Evolutionary conservation across 306 rosid species (phyloP).

Genomic region (Sicyos edulis): DNA sequence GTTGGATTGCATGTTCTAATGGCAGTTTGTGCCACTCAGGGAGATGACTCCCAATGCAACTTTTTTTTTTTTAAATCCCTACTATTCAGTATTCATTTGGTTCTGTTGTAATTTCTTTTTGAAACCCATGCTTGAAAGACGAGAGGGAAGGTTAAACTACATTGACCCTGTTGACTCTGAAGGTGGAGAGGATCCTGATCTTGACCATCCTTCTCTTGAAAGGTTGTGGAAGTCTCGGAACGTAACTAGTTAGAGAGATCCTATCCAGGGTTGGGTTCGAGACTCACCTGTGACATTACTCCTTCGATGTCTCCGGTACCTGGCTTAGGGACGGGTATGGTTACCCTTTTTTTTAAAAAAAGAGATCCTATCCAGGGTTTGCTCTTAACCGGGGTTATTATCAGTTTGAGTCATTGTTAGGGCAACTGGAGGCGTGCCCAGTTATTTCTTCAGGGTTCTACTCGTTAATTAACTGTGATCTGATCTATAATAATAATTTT

Average conservation of each 20-base stretch:
- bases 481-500: neutral
- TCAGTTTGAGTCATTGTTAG: neutral
- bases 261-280: too few species aligned
- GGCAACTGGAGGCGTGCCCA: neutral
- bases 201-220: constrained; percentile 5
- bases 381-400: neutral
- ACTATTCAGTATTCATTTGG: constrained; percentile 7
- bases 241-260: neutral
- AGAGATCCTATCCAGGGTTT: too few species aligned
- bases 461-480: neutral
- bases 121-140: neutral
- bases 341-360: too few species aligned
- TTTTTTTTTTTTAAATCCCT: neutral
- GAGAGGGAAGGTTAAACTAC: neutral
- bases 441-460: neutral
- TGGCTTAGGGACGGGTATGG: too few species aligned
- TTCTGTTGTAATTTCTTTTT: neutral
- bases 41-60: neutral
- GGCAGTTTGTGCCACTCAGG: neutral
- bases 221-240: neutral
- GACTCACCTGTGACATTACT: too few species aligned
- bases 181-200: constrained; percentile 5
- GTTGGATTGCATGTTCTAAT: neutral
- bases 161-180: neutral
- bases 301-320: too few species aligned